Conservation (phyloP, 1,284 basidiomycete genomes). For the Ustilago crameri region DNA sequence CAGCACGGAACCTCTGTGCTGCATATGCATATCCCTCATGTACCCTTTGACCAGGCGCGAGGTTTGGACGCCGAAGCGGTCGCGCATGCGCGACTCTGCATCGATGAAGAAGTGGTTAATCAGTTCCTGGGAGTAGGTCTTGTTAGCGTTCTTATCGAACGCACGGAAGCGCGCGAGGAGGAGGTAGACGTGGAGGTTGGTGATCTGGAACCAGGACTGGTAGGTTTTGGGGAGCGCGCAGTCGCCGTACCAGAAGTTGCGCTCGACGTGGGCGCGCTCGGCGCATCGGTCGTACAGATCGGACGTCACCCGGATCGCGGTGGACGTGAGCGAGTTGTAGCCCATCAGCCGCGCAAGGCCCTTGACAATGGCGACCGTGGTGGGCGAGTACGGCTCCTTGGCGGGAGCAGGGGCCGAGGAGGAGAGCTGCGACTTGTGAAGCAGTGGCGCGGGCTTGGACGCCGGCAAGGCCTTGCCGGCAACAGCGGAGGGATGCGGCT, state of each 20-base stretch:
- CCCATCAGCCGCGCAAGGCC: constrained; percentile 71
- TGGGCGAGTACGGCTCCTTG: constrained; percentile 43
- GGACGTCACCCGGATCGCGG: constrained; percentile 72
- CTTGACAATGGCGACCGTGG: constrained; percentile 61
- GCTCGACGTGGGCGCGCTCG: constrained; percentile 68
- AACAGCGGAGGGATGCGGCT: not conserved
- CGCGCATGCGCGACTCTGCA: constrained; percentile 87
- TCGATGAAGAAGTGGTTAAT: constrained; percentile 97
- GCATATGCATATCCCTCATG: constrained; percentile 88
- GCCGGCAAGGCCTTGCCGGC: not conserved
- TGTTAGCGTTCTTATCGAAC: constrained; percentile 77
- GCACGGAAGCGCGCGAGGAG: constrained; percentile 87
- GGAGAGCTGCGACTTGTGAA: constrained; percentile 55
- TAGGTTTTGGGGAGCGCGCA: constrained; percentile 91
- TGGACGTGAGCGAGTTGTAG: constrained; percentile 71
- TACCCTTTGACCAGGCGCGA: constrained; percentile 84
- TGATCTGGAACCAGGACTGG: constrained; percentile 96
- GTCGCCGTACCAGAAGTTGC: constrained; percentile 70
- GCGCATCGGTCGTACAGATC: constrained; percentile 73
- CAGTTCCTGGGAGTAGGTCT: constrained; percentile 79
- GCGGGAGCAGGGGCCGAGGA: constrained; percentile 52
- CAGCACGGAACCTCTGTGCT: constrained; percentile 86
- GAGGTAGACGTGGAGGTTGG: constrained; percentile 92
- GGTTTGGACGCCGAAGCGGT: constrained; percentile 78
- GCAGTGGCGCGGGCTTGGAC: constrained; percentile 17